Evolutionary conservation across 257 asterid species (phyloP).

Genomic region (Solanum stenotomum): DNA sequence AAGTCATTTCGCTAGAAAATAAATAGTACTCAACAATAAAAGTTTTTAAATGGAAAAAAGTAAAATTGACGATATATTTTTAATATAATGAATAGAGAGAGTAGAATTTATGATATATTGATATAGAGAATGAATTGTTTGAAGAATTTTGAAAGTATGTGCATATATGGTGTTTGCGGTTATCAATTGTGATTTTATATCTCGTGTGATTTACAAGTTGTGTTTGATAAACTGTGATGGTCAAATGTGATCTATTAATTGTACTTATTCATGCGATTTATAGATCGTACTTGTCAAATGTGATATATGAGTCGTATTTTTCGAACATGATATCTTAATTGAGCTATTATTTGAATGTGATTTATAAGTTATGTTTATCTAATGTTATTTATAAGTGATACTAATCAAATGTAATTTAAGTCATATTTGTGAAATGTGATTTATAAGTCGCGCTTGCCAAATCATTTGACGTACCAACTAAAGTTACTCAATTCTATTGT

Average conservation of each 20-base stretch:
- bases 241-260: background rate
- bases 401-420: accelerated
- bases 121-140: background rate
- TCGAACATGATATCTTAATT: background rate
- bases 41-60: background rate
- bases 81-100: background rate
- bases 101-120: background rate
- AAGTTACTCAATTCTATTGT: background rate
- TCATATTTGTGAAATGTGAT: no score
- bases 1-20: no score
- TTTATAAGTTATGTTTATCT: background rate
- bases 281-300: background rate
- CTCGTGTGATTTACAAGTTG: background rate
- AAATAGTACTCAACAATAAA: no score
- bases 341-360: background rate
- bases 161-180: background rate
- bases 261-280: background rate
- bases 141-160: background rate
- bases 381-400: background rate
- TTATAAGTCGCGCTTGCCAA: background rate
- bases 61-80: background rate
- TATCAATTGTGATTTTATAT: background rate
- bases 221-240: background rate
- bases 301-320: background rate
- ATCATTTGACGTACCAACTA: background rate